These are phyloP conservation scores for Pseudogymnoascus sp. DNA, from an alignment of 2,329 filamentous ascomycete species.

Conservation along the genomic window DNA sequence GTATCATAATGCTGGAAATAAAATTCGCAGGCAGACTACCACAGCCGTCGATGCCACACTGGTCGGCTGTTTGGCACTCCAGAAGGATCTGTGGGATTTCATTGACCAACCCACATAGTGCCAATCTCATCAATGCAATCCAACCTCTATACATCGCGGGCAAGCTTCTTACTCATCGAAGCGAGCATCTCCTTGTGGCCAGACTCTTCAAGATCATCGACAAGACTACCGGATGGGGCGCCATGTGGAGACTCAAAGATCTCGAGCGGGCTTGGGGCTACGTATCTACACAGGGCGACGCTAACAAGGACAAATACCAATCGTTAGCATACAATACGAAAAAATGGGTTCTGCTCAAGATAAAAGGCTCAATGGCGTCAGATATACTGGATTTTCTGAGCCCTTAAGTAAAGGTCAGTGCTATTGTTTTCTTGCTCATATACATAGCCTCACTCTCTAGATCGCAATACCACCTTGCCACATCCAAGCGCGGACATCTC, in stretches of 20 bases:
- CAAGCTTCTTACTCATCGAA: slow-evolving; percentile 43
- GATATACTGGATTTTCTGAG: no score
- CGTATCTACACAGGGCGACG: no score
- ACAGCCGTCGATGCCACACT: slow-evolving; percentile 15
- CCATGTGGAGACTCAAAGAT: slow-evolving; percentile 46
- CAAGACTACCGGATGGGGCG: slow-evolving; percentile 45
- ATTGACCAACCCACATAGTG: slow-evolving; percentile 46
- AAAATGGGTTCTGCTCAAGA: no score
- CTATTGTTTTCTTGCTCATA: no score
- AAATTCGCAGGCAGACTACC: slow-evolving; percentile 28
- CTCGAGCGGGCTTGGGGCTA: slow-evolving; percentile 32
- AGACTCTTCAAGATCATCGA: slow-evolving; percentile 45
- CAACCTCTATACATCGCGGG: slow-evolving; percentile 52
- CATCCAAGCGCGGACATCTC: neutral
- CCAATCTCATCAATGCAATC: slow-evolving; percentile 50
- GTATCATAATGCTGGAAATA: slow-evolving; percentile 43
- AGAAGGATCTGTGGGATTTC: slow-evolving; percentile 50
- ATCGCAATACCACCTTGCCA: no score
- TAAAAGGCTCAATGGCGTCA: no score
- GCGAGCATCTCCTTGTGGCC: slow-evolving; percentile 34
- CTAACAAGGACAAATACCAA: no score
- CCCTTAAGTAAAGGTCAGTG: no score
- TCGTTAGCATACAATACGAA: no score
- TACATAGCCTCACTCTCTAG: no score
- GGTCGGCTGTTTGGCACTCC: slow-evolving; percentile 47